A percentile compares a stretch with the other conserved stretches of the same genome.
Conservation (phyloP, 129 eudicot genomes). For the Dittrichia graveolens region DNA sequence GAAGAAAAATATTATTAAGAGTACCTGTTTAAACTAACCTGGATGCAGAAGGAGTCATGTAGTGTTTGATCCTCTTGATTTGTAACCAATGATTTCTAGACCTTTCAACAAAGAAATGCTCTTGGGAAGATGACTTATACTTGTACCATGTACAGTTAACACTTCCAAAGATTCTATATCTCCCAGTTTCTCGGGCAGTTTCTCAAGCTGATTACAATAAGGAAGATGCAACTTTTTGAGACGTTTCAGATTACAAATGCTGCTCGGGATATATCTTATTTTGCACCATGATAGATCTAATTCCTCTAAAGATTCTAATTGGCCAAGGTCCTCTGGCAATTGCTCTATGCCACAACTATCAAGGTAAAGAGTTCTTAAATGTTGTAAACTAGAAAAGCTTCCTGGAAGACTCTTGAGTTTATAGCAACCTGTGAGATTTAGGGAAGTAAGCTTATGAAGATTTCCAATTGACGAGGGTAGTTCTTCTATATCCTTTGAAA, state of each 20-base stretch:
- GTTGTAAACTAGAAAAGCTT: constrained; percentile 4
- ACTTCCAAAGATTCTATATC: background rate
- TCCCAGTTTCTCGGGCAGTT: constrained; percentile 21
- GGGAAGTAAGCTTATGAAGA: constrained; percentile 11
- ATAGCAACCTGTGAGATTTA: background rate
- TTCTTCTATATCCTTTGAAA: background rate
- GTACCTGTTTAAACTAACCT: too few relatives aligned
- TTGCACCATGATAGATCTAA: background rate
- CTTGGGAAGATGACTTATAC: background rate
- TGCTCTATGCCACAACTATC: constrained; percentile 1
- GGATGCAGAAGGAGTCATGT: too few relatives aligned
- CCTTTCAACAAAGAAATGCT: background rate
- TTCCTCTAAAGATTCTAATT: constrained; percentile 8
- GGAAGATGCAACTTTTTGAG: background rate
- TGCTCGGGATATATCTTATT: constrained; percentile 2
- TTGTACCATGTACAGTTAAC: background rate
- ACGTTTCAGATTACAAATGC: constrained; percentile 1
- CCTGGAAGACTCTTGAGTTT: background rate
- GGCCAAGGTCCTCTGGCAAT: constrained; percentile 13
- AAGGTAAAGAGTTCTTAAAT: background rate
- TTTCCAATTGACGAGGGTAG: constrained; percentile 20
- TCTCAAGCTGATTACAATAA: background rate
- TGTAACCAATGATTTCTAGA: background rate
- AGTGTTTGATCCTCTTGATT: background rate
- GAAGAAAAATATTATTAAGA: too few relatives aligned